Base-by-base conservation (phyloP, 2,329 filamentous ascomycete genomes). In the Trichoderma sp. region DNA sequence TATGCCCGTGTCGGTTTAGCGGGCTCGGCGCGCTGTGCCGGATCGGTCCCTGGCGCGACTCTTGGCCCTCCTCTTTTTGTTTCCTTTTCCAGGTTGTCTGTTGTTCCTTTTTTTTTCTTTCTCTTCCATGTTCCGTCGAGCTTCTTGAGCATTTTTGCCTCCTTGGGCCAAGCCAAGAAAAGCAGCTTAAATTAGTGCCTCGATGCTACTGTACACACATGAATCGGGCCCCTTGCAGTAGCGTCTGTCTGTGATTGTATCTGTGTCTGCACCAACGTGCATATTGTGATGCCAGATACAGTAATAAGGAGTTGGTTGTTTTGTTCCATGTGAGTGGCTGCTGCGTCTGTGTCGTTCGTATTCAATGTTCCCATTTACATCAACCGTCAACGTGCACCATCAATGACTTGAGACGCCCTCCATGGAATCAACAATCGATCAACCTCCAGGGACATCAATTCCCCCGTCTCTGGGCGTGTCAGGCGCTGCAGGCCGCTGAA, bases 21-120 rank as follows among this genome's bases (percentile, higher is more conserved):
- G 8, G 57, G 26, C 57, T 70, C 66, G 66, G 66, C 39, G 66
- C 66, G 66, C 66, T 70, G 66, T 70, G 57, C 66, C 66, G 66
- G 66, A 70, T 70, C 57, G 57, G 56, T 70, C 63, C 70, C 63
- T 71, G 70, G 63, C 62, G 58, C 47, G n/a, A 43, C 28, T 36
- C 11, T 70, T 53, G 39, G 39, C 12, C 12, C 30, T 26, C 18
- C 18, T 43, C 30, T 32, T 7, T 60, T 28, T 71, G 66, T 47
- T 30, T 58, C 18, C 26, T 69, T 62, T 53, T 53, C 39, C 21
- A n/a, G n/a, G n/a, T n/a, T n/a, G n/a, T n/a, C 14, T 57, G 1
- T 28, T 9, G 18, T 57, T 24, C 32, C 64, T 67, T 56, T 58
- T 39, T 53, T 24, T 51, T 67, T 56, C 43, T 39, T 53, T 24